Evolutionary conservation across 805 yeast genomes (phyloP).

Genomic region (Cyberlindnera japonica): DNA sequence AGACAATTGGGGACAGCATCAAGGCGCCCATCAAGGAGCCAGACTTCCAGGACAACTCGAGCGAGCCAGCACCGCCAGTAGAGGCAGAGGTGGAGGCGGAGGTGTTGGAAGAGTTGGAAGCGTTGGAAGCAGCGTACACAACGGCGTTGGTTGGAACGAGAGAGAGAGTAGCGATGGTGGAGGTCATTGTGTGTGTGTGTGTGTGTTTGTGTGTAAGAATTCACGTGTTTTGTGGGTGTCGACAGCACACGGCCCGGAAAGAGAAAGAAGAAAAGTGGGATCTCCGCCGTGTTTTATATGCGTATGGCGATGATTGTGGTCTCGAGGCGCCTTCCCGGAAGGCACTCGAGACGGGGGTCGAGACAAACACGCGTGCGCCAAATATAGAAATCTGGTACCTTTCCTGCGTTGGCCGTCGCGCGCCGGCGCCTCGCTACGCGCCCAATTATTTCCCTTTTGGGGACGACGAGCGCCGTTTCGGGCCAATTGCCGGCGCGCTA

Average conservation of each 20-base stretch:
- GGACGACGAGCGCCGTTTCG: no score
- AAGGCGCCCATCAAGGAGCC: constrained; percentile 37
- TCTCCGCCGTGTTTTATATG: not conserved
- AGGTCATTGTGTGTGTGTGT: not conserved
- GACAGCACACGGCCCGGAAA: not conserved
- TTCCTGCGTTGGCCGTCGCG: not conserved
- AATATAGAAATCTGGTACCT: not conserved
- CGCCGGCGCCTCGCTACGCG: no score
- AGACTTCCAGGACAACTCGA: constrained; percentile 39
- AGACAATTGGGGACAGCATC: constrained; percentile 36
- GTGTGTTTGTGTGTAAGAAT: no score
- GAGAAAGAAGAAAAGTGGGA: not conserved
- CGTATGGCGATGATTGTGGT: not conserved
- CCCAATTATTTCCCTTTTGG: not conserved
- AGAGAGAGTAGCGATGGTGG: constrained; percentile 20
- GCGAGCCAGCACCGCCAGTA: constrained; percentile 31
- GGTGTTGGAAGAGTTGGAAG: constrained; percentile 17
- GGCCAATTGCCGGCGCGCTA: no score
- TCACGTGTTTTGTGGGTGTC: not conserved
- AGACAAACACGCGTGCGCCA: not conserved
- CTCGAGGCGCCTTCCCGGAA: not conserved
- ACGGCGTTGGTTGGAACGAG: constrained; percentile 30
- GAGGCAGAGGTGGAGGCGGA: constrained; percentile 25
- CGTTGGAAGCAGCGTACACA: constrained; percentile 14
- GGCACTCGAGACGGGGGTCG: not conserved